These are phyloP conservation scores for Primulina eburnea DNA, from an alignment of 257 asterid species.

Conservation along the genomic window DNA sequence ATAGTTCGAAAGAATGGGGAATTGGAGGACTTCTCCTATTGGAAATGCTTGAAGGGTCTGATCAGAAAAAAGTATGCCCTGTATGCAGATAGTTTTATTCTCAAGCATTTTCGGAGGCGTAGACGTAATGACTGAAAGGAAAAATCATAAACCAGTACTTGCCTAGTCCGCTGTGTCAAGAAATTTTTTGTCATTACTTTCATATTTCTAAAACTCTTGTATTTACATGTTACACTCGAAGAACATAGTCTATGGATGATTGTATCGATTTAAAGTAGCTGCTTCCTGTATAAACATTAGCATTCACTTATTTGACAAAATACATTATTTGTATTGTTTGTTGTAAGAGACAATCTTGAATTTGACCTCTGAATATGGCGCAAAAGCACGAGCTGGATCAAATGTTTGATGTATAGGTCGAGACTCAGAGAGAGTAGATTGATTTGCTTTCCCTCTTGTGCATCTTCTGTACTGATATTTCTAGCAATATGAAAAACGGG, in stretches of 20 bases:
- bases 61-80: conserved; percentile 50
- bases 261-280: not conserved
- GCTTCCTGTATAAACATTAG: not conserved
- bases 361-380: not conserved
- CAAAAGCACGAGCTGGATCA: not conserved
- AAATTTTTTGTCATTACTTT: not conserved
- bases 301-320: not conserved
- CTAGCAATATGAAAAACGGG: not conserved
- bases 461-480: not conserved
- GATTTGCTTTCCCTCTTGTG: not conserved
- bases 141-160: conserved; percentile 10
- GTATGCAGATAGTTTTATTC: conserved; percentile 47
- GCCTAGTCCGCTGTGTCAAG: not conserved
- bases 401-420: not conserved
- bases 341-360: not conserved
- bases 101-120: conserved; percentile 40
- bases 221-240: not conserved
- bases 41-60: conserved; percentile 54
- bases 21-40: conserved; percentile 46
- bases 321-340: not conserved
- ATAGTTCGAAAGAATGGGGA: conserved; percentile 45
- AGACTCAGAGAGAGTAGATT: not conserved
- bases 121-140: conserved; percentile 32
- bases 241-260: not conserved
- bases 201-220: not conserved